Evolutionary conservation across 2,329 filamentous ascomycete genomes (phyloP).

Genomic region (Cladosporium sp.): DNA sequence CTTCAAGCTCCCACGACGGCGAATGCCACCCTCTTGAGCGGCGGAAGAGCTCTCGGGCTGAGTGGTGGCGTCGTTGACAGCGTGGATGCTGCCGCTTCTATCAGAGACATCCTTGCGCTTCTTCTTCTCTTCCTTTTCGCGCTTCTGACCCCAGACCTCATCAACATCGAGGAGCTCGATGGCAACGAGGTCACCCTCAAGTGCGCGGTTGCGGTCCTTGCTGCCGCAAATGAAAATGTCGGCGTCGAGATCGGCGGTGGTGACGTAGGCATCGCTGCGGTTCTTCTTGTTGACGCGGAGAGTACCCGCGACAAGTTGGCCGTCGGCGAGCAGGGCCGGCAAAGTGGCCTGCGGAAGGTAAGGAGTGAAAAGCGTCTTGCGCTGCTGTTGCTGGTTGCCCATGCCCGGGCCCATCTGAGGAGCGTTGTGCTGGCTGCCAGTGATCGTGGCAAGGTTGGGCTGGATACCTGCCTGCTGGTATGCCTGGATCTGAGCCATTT

Average conservation of each 20-base stretch:
- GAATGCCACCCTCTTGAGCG: slow-evolving; percentile 75
- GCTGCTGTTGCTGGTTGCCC: slow-evolving; percentile 75
- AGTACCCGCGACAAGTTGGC: slow-evolving; percentile 92
- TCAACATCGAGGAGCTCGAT: slow-evolving; percentile 96
- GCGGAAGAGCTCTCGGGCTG: slow-evolving; percentile 57
- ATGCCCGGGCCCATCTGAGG: slow-evolving; percentile 46
- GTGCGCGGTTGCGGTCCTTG: slow-evolving; percentile 94
- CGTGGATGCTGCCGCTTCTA: slow-evolving; percentile 69
- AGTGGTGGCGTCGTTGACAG: slow-evolving; percentile 56
- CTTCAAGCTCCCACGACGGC: slow-evolving; percentile 88
- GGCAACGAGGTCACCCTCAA: slow-evolving; percentile 93
- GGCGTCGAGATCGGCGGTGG: slow-evolving; percentile 88
- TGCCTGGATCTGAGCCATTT: slow-evolving; percentile 85
- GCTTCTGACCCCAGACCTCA: slow-evolving; percentile 98
- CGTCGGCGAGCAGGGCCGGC: slow-evolving; percentile 83
- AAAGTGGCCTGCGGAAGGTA: slow-evolving; percentile 94
- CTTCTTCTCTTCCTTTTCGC: slow-evolving; percentile 99
- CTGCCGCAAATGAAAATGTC: slow-evolving; percentile 99
- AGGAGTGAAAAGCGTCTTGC: slow-evolving; percentile 97
- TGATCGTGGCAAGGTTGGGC: slow-evolving; percentile 30
- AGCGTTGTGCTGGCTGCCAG: slow-evolving; percentile 40
- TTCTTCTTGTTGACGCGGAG: slow-evolving; percentile 99
- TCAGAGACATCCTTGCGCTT: slow-evolving; percentile 99
- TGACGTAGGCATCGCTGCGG: slow-evolving; percentile 95
- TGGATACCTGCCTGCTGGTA: slow-evolving; percentile 84